These are phyloP conservation scores for Morella rubra DNA, from an alignment of 306 rosid species.

Conservation along the genomic window DNA sequence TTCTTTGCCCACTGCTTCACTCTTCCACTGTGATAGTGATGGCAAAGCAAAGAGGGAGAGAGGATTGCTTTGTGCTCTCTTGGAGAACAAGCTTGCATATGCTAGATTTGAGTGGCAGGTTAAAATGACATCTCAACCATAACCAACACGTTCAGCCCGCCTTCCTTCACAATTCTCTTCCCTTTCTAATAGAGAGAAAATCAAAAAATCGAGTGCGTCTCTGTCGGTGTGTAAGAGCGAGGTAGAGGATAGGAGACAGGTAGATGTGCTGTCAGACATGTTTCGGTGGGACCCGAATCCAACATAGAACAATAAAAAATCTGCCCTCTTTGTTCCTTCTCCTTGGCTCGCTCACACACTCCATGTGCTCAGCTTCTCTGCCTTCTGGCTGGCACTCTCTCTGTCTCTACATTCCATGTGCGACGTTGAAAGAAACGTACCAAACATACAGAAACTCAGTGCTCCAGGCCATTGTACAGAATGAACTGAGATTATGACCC, in stretches of 20 bases:
- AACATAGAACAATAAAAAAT: constrained; percentile 30
- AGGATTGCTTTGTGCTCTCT: constrained; percentile 25
- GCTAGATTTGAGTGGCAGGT: background rate
- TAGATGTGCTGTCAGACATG: constrained; percentile 36
- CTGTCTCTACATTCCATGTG: constrained; percentile 44
- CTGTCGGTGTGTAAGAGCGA: background rate
- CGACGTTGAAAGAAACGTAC: constrained; percentile 15
- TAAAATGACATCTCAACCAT: constrained; percentile 49
- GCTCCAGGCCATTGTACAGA: constrained; percentile 13
- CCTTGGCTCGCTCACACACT: constrained; percentile 20
- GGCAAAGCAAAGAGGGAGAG: constrained; percentile 5
- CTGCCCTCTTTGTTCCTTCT: background rate
- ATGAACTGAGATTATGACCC: constrained; percentile 27
- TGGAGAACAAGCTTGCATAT: constrained; percentile 41
- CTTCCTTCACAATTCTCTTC: constrained; percentile 12
- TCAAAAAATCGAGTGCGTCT: background rate
- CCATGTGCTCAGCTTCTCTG: constrained; percentile 59
- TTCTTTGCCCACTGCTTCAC: constrained; percentile 51
- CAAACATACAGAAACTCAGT: constrained; percentile 15
- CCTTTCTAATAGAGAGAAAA: constrained; percentile 10
- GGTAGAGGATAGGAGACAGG: background rate
- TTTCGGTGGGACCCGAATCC: constrained; percentile 60
- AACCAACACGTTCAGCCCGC: constrained; percentile 7
- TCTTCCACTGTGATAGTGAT: constrained; percentile 48
- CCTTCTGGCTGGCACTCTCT: constrained; percentile 34